These are phyloP conservation scores for Vicia villosa DNA, from an alignment of 306 rosid genomes.

Conservation along the genomic window DNA sequence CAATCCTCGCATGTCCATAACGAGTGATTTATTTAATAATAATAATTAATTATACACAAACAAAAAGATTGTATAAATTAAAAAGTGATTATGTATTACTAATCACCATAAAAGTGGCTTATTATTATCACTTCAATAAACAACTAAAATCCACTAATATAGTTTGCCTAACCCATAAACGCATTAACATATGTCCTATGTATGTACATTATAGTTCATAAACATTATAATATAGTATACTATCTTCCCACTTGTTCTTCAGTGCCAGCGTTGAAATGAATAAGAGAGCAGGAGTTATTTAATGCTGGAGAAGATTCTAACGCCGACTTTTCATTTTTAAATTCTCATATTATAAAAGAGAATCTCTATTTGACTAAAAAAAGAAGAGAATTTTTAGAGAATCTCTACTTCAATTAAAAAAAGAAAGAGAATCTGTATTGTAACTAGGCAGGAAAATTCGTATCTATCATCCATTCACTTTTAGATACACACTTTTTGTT, in stretches of 20 bases:
- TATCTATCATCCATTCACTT: neutral
- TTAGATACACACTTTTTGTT: neutral
- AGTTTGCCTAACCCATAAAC: constrained; percentile 38
- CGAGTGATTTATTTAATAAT: too few species aligned
- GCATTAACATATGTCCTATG: neutral
- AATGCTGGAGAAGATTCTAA: constrained; percentile 4
- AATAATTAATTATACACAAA: too few species aligned
- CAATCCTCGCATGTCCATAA: too few species aligned
- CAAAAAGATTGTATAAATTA: too few species aligned
- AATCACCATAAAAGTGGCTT: neutral
- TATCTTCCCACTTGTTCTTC: constrained; percentile 27
- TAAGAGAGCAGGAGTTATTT: neutral
- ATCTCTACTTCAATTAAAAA: neutral
- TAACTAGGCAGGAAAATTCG: neutral
- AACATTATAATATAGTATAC: constrained; percentile 29
- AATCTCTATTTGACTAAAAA: neutral
- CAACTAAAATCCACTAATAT: constrained; percentile 21
- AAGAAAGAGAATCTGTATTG: neutral
- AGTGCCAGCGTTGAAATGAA: constrained; percentile 11
- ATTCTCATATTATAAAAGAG: constrained; percentile 11
- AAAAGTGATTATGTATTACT: too few species aligned
- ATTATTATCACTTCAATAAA: neutral
- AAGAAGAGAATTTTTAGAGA: neutral
- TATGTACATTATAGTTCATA: neutral
- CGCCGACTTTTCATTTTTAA: constrained; percentile 9